Conservation (phyloP, 345 rosid genomes). For the Firmiana major region DNA sequence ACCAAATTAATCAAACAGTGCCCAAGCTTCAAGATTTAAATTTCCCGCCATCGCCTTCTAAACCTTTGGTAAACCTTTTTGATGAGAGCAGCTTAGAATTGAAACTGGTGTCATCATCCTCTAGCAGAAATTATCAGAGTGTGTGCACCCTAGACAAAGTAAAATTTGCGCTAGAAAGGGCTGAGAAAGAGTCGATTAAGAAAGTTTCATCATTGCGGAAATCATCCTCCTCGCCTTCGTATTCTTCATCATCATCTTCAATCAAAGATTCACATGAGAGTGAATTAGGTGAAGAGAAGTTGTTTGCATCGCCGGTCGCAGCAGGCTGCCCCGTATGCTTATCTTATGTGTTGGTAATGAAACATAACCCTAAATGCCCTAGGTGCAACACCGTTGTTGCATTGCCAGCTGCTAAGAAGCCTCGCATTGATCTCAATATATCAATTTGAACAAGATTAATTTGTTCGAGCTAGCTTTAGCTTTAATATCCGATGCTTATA, state of each 20-base stretch:
- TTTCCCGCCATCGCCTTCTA: conserved; percentile 47
- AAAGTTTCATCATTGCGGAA: conserved; percentile 37
- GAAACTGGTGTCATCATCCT: conserved; percentile 31
- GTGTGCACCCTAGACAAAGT: conserved; percentile 94
- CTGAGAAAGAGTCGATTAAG: conserved; percentile 46
- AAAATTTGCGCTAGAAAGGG: conserved; percentile 72
- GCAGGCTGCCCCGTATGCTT: conserved; percentile 82
- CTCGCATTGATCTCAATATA: conserved; percentile 71
- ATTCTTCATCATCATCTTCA: conserved; percentile 41
- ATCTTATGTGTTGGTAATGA: conserved; percentile 67
- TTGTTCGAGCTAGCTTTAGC: background rate
- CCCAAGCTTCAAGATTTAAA: conserved; percentile 63
- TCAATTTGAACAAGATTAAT: conserved; percentile 38
- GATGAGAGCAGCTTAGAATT: conserved; percentile 49
- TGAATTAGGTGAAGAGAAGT: conserved; percentile 10
- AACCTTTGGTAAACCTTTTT: conserved; percentile 41
- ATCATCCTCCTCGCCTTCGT: conserved; percentile 40
- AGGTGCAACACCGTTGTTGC: conserved; percentile 62
- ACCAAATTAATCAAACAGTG: conserved; percentile 42
- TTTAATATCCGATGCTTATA: background rate
- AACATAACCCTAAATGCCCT: conserved; percentile 72
- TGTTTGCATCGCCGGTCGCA: conserved; percentile 42
- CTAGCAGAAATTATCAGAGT: conserved; percentile 43
- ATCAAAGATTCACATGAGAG: conserved; percentile 26
- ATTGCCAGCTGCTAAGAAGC: conserved; percentile 51